Evolutionary conservation across 495 filamentous ascomycete genomes (phyloP), one percentile per base, ranked within the genome.

Genomic region (Chaetomium tenue): DNA sequence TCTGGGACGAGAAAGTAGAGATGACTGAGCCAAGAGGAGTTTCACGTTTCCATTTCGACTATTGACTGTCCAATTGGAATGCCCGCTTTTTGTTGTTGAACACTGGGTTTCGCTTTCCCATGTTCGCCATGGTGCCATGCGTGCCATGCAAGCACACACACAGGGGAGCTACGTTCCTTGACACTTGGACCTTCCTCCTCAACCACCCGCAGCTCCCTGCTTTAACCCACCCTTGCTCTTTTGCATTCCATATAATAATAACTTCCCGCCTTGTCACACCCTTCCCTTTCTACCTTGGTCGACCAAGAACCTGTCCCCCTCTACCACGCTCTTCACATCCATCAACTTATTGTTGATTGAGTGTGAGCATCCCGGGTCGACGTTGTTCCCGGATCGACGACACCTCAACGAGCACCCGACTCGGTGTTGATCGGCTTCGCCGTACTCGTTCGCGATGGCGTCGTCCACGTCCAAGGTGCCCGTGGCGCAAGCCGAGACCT

Each of bases 381-480:
- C 50, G 39, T 25, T 54, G 47, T 39, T 39, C 37, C 51, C 48
- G 50, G 40, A 53, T 53, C 50, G 50, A 28, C 50, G 50, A 28
- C 39, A 28, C 40, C 44, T 20, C 60, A 26, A 61, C 59, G 23
- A 33, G 25, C 37, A 22, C 58, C 44, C 58, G 33, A 58, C 60
- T 33, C 18, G 54, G 63, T 61, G 44, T 44, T 66, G 63, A 65
- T 46, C 63, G 51, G 20, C 33, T 60, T 33, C 61, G 22, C 58
- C 30, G 15, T 51, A 23, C 8, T 50, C 59, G 55, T 7, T 66
- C 72, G 58, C 58, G 74, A 83, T 82, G 80, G 79, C 80, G 65
- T 76, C 79, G 61, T 72, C 75, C 26, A 75, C 79, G 54, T 64
- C 76, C 42, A 53, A 73, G 47, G 72, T 70, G 65, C 70, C 70